Base-by-base conservation (phyloP, 192 early-diverging fungal species). In the Podila horticola region DNA sequence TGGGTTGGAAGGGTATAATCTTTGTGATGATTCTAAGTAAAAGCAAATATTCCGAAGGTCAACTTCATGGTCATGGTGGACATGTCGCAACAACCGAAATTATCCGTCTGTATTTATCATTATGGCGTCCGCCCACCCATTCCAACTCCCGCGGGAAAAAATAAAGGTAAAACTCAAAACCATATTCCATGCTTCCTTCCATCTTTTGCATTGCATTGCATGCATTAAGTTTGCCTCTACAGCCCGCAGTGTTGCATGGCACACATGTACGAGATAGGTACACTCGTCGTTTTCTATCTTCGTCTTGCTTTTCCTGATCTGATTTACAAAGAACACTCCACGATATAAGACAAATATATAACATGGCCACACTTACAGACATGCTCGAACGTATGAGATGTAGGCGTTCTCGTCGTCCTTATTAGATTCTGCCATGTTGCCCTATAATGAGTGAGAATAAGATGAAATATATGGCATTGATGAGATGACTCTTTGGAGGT, bases 401-500 rank as follows among this genome's bases (percentile, higher is more conserved):
- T 79, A 79, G 24, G 75, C 75, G 41, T 72, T 72, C 55, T 79
- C 75, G 36, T 79, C 75, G 38, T 79, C 75, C n/a, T 66, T 66
- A 38, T 30, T 72, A 26, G 66, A 64, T 51, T 79, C 69, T 8
- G 70, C 70, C 70, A 72, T 72, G 26, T 72, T 79, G 1, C 75
- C 75, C 70, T 77, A 66, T 77, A 66, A 68, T 63, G 50, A 6
- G 8, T 30, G 22, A 71, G 30, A 4, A 2, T 22, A 19, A 28
- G 20, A 13, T 38, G 26, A 62, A 34, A 12, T 26, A 26, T 22
- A 26, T 22, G 51, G 24, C 4, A 17, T 51, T 29, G 5, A 13
- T 50, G 19, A 29, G 29, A 52, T 4, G 4, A n/a, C 24, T 17
- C 13, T 26, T 20, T 36, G 19, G 5, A 29, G 28, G 19, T 49